These are phyloP conservation scores for Debaryomycetaceae sp. DNA, from an alignment of 1,139 yeast species.

Conservation along the genomic window DNA sequence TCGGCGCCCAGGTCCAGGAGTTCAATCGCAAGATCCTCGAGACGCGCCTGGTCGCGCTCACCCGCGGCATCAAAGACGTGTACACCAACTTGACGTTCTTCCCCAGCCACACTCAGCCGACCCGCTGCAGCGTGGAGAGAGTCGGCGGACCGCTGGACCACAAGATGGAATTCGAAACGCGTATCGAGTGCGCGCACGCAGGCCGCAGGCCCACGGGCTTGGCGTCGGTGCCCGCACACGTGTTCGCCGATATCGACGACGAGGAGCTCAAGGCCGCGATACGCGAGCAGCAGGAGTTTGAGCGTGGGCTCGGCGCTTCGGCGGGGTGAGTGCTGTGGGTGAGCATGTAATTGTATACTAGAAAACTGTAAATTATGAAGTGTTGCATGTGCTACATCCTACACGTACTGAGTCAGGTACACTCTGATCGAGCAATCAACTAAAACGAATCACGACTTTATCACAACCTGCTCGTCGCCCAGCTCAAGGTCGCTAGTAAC, in stretches of 20 bases:
- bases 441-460: no score
- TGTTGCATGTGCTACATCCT: no score
- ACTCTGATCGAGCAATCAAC: no score
- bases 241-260: constrained; percentile 44
- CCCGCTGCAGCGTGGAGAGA: constrained; percentile 23
- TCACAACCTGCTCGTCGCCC: constrained; percentile 15
- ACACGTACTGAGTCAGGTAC: no score
- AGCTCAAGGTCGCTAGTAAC: constrained; percentile 13
- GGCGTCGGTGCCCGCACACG: constrained; percentile 40
- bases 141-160: constrained; percentile 1
- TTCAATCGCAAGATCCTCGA: constrained; percentile 55
- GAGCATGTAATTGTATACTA: no score
- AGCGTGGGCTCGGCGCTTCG: no score
- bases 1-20: constrained; percentile 64
- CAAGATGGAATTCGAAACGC: constrained; percentile 25
- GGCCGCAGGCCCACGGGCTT: constrained; percentile 53
- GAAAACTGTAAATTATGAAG: no score
- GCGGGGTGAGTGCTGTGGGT: no score
- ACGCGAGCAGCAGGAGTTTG: constrained; percentile 51
- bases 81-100: constrained; percentile 72
- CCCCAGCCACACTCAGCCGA: constrained; percentile 72
- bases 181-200: constrained; percentile 33
- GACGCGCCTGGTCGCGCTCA: constrained; percentile 43
- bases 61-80: constrained; percentile 63
- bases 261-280: constrained; percentile 54